Evolutionary conservation across 1,139 yeast genomes (phyloP).

Genomic region (Debaryomycetaceae sp.): DNA sequence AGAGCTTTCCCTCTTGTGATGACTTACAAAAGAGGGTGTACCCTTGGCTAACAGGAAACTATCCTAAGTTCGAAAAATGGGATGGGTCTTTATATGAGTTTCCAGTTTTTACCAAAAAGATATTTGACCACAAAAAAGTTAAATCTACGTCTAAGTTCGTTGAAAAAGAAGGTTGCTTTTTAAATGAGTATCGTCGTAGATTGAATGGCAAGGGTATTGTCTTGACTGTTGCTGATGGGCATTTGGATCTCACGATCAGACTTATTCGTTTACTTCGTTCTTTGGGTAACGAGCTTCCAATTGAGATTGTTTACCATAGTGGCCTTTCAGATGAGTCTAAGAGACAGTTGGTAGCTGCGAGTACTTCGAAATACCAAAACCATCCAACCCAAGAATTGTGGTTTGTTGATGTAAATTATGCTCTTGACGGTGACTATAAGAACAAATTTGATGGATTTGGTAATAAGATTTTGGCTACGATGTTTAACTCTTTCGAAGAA

Average conservation of each 20-base stretch:
- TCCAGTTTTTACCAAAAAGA: slow-evolving; percentile 4
- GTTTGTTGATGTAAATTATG: slow-evolving; percentile 38
- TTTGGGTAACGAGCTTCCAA: slow-evolving; percentile 30
- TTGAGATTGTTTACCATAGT: slow-evolving; percentile 29
- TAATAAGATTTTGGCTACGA: slow-evolving; percentile 47
- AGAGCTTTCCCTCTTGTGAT: slow-evolving; percentile 2
- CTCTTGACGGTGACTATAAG: slow-evolving; percentile 24
- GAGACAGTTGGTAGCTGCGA: slow-evolving; percentile 20
- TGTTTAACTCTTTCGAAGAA: slow-evolving; percentile 51
- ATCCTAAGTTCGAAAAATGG: slow-evolving; percentile 19
- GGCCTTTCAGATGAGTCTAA: slow-evolving; percentile 22
- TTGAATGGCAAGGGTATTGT: slow-evolving; percentile 37
- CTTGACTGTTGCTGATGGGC: slow-evolving; percentile 30
- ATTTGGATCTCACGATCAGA: slow-evolving; percentile 24
- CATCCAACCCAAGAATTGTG: slow-evolving; percentile 40
- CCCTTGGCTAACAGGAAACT: slow-evolving; percentile 25
- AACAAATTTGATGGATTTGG: slow-evolving; percentile 36
- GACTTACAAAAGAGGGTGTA: slow-evolving; percentile 14
- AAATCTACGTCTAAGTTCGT: slow-evolving; percentile 1
- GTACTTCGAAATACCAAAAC: slow-evolving; percentile 18
- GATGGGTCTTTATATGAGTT: slow-evolving; percentile 11
- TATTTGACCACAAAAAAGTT: slow-evolving; percentile 1
- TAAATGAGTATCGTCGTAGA: slow-evolving; percentile 16
- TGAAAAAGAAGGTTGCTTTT: slow-evolving; percentile 11
- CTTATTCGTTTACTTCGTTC: slow-evolving; percentile 28